Evolutionary conservation across 2,329 filamentous ascomycete genomes (phyloP).

Genomic region (Coniochaeta hoffmannii): DNA sequence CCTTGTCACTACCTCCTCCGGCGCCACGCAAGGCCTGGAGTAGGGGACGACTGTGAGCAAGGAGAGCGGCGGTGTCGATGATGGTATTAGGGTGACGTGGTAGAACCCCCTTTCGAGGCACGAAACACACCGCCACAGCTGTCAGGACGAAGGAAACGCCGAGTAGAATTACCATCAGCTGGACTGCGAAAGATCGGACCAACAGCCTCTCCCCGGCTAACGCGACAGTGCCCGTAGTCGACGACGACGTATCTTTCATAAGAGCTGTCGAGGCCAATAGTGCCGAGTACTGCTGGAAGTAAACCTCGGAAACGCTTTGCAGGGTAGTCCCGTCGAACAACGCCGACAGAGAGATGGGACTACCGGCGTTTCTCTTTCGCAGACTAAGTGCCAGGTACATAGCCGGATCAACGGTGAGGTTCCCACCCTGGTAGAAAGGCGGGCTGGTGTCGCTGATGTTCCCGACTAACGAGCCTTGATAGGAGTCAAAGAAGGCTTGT

Average conservation of each 20-base stretch:
- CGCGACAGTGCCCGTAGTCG: slow-evolving; percentile 15
- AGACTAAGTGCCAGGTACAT: slow-evolving; percentile 25
- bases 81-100: slow-evolving; percentile 26
- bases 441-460: slow-evolving; percentile 10
- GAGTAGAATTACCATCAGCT: slow-evolving; percentile 22
- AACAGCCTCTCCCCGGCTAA: slow-evolving; percentile 22
- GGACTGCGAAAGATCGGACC: slow-evolving; percentile 20
- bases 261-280: slow-evolving; percentile 23
- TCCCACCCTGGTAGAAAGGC: slow-evolving; percentile 16
- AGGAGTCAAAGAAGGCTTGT: slow-evolving; percentile 16
- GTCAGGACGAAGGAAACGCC: slow-evolving; percentile 18
- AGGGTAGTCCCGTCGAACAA: slow-evolving; percentile 18
- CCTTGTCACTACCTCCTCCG: slow-evolving; percentile 21
- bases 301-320: slow-evolving; percentile 18
- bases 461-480: slow-evolving; percentile 4
- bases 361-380: slow-evolving; percentile 13
- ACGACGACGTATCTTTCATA: slow-evolving; percentile 15
- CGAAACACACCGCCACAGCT: slow-evolving; percentile 12
- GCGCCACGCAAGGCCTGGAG: slow-evolving; percentile 26
- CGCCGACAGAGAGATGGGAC: slow-evolving; percentile 12
- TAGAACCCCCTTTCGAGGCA: slow-evolving; percentile 25
- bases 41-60: slow-evolving; percentile 26
- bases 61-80: slow-evolving; percentile 25
- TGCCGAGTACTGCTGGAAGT: slow-evolving; percentile 26
- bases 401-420: slow-evolving; percentile 21